Evolutionary conservation across 495 filamentous ascomycete species (phyloP).

Genomic region (Aspergillus ostianus): DNA sequence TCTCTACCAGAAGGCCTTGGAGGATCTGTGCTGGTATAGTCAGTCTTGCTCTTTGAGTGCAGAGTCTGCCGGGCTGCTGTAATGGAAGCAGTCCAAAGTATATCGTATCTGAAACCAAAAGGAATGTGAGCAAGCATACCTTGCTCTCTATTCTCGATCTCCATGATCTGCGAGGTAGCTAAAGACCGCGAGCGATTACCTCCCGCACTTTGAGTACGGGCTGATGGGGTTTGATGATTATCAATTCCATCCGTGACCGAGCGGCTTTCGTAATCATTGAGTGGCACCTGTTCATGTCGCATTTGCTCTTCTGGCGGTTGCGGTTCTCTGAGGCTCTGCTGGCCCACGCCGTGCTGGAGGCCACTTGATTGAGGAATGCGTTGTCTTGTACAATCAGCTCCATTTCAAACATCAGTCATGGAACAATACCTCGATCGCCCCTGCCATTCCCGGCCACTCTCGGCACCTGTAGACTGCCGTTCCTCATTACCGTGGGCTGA

Average conservation of each 20-base stretch:
- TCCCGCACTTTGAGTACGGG: background rate
- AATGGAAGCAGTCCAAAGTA: background rate
- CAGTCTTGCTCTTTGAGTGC: background rate
- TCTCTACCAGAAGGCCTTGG: background rate
- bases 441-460: background rate
- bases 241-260: background rate
- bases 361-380: too few relatives aligned
- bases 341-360: background rate
- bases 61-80: background rate
- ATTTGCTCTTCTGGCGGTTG: background rate
- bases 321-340: background rate
- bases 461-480: background rate
- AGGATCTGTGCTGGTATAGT: background rate
- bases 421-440: background rate
- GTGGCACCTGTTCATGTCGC: background rate
- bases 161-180: background rate
- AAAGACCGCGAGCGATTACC: background rate
- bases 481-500: background rate
- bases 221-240: background rate
- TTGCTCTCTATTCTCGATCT: background rate
- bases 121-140: background rate
- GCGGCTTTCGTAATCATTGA: background rate
- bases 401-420: background rate
- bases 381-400: background rate
- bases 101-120: background rate